phyloP scores from a whole-genome alignment of 192 early-diverging fungal species.

The Allomyces macrogynus region DNA sequence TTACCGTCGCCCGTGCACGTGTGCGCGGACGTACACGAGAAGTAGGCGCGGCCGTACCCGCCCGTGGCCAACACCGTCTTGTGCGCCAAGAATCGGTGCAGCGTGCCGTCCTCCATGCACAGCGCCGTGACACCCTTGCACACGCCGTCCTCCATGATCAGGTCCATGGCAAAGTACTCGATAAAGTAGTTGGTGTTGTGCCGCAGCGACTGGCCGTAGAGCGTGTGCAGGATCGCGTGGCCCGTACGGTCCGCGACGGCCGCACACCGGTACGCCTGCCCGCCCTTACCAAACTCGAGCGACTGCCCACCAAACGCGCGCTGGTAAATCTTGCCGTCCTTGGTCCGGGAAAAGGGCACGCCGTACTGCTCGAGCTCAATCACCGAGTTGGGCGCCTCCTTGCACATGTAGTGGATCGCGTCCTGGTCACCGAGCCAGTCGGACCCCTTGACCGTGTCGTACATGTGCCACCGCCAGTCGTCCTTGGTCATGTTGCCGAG shows the following conservation, averaged over 20 bases:
- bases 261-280: conserved; percentile 93
- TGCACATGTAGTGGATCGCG: conserved; percentile 99
- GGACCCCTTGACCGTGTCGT: conserved; percentile 95
- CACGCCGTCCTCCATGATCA: conserved; percentile 95
- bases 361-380: conserved; percentile 97
- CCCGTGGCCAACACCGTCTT: conserved; percentile 98
- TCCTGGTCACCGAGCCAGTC: conserved; percentile 99
- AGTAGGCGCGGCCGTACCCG: conserved; percentile 97
- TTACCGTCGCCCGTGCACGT: conserved; percentile 98
- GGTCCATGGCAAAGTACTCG: conserved; percentile 96
- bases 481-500: conserved; percentile 99
- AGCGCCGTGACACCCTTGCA: conserved; percentile 93
- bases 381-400: conserved; percentile 86
- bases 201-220: conserved; percentile 90
- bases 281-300: conserved; percentile 89
- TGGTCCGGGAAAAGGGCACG: conserved; percentile 91
- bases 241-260: conserved; percentile 97
- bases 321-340: conserved; percentile 97
- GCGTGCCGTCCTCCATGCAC: conserved; percentile 93
- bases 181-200: conserved; percentile 95
- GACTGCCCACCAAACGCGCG: conserved; percentile 95
- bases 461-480: conserved; percentile 99
- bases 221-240: conserved; percentile 89
- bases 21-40: conserved; percentile 93
- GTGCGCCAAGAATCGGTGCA: conserved; percentile 93